phyloP scores from a whole-genome alignment of 257 asterid species.

The Datura wrightii region DNA sequence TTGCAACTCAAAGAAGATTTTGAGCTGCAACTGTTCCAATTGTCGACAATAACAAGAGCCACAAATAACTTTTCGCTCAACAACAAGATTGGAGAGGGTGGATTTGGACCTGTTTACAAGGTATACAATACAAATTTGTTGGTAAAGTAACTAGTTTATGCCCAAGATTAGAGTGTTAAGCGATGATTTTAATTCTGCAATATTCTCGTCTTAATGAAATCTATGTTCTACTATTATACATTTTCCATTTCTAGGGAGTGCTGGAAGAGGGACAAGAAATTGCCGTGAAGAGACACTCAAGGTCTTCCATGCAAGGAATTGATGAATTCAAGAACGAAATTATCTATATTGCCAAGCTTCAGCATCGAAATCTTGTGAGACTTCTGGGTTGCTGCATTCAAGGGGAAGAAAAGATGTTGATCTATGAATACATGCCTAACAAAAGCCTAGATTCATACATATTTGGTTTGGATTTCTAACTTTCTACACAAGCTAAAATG shows the following conservation, averaged over 20 bases:
- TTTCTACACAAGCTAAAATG: background rate
- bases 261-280: conserved; percentile 41
- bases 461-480: conserved; percentile 32
- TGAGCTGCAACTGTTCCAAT: conserved; percentile 36
- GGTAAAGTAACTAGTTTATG: background rate
- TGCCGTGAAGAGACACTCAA: conserved; percentile 48
- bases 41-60: conserved; percentile 33
- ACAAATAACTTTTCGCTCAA: conserved; percentile 5
- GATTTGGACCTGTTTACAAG: background rate
- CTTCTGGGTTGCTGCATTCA: conserved; percentile 27
- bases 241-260: conserved; percentile 33
- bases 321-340: conserved; percentile 51
- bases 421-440: conserved; percentile 31
- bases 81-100: background rate
- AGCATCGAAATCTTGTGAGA: conserved; percentile 33
- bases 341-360: conserved; percentile 39
- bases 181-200: background rate
- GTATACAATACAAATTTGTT: background rate
- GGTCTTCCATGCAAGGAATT: conserved; percentile 45
- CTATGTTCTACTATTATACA: background rate
- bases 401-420: conserved; percentile 30
- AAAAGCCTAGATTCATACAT: conserved; percentile 17
- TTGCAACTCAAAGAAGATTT: conserved; percentile 10
- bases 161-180: background rate
- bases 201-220: background rate